Evolutionary conservation across 2,329 filamentous ascomycete genomes (phyloP).

Genomic region (Botrytis hyacinthi): DNA sequence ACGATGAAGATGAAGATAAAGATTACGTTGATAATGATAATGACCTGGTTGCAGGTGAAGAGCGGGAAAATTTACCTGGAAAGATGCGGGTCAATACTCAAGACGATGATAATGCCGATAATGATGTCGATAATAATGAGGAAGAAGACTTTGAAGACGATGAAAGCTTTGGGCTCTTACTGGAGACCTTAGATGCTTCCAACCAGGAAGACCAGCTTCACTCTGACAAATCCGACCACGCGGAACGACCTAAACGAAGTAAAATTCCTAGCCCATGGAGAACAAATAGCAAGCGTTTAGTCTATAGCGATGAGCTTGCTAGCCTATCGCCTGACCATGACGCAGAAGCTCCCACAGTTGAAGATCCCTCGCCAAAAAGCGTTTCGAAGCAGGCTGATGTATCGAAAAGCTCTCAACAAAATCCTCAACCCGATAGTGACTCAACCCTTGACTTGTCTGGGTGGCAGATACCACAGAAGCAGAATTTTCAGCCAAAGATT

Average conservation of each 20-base stretch:
- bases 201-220: slow-evolving; percentile 16
- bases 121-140: neutral
- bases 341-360: slow-evolving; percentile 20
- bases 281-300: slow-evolving; percentile 36
- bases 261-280: slow-evolving; percentile 39
- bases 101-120: neutral
- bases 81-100: neutral
- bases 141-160: slow-evolving; percentile 29
- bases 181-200: slow-evolving; percentile 39
- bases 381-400: neutral
- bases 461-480: slow-evolving; percentile 37
- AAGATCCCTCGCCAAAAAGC: slow-evolving; percentile 7
- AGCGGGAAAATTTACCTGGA: slow-evolving; percentile 32
- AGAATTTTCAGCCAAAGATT: slow-evolving; percentile 36
- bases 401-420: neutral
- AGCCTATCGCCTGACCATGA: slow-evolving; percentile 22
- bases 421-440: slow-evolving; percentile 15
- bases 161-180: slow-evolving; percentile 36
- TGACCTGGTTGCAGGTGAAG: slow-evolving; percentile 34
- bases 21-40: slow-evolving; percentile 28
- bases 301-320: slow-evolving; percentile 37
- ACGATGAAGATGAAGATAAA: neutral
- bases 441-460: slow-evolving; percentile 30
- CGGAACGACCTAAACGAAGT: slow-evolving; percentile 33
- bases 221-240: slow-evolving; percentile 27